A percentile compares a stretch with the other conserved stretches of the same genome.
Conservation (phyloP, 192 early-diverging fungal genomes). For the Gryganskiella cystojenkinii region DNA sequence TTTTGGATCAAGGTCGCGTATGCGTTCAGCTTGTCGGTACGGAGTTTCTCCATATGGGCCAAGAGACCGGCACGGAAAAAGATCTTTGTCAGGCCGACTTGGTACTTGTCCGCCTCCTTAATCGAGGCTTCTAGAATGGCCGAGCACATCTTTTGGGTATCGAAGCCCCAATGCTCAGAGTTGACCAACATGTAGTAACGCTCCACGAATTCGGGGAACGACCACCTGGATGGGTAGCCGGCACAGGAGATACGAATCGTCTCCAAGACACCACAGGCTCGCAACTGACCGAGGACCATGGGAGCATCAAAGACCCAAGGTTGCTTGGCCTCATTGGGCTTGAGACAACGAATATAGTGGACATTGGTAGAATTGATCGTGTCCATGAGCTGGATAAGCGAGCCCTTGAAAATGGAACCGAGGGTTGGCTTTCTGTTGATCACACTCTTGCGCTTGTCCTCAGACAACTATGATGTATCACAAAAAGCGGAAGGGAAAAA, state of each 20-base stretch:
- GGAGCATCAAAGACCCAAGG: conserved; percentile 95
- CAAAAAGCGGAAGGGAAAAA: background rate
- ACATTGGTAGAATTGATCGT: conserved; percentile 93
- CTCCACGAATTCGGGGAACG: conserved; percentile 92
- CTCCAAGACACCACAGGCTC: conserved; percentile 99
- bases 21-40: conserved; percentile 83
- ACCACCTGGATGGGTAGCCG: conserved; percentile 93
- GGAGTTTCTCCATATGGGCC: conserved; percentile 89
- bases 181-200: conserved; percentile 75
- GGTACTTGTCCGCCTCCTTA: conserved; percentile 86
- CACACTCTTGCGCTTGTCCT: conserved; percentile 63
- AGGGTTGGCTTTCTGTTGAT: conserved; percentile 87
- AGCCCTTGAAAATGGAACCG: conserved; percentile 95
- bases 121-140: conserved; percentile 76
- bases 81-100: conserved; percentile 95
- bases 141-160: conserved; percentile 67
- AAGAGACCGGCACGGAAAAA: conserved; percentile 98
- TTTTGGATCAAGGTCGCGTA: conserved; percentile 92
- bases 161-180: conserved; percentile 66
- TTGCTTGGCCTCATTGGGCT: conserved; percentile 95
- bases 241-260: conserved; percentile 99
- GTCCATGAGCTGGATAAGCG: conserved; percentile 95
- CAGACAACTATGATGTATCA: conserved; percentile 30
- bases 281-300: conserved; percentile 93
- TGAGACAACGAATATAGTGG: conserved; percentile 99